Percentiles rank a stretch among this genome's conserved stretches.
These are phyloP conservation scores for Phaeotremella fagi DNA, from an alignment of 768 basidiomycete species.

Conservation along the genomic window DNA sequence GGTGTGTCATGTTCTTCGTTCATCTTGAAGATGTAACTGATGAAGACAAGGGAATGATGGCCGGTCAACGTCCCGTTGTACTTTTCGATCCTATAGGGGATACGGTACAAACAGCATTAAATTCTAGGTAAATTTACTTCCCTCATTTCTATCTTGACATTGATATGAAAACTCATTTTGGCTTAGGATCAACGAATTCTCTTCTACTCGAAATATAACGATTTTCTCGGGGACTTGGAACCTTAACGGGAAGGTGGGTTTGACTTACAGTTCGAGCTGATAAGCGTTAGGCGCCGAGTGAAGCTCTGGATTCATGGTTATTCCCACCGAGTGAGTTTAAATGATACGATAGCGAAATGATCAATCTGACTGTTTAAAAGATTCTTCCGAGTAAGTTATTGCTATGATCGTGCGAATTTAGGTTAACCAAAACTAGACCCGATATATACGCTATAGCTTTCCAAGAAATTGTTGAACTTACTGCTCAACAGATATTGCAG, in stretches of 20 bases:
- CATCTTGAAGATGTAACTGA: no score
- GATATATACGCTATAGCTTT: constrained; percentile 88
- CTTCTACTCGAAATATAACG: constrained; percentile 63
- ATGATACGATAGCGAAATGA: neutral
- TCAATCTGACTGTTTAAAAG: constrained; percentile 17
- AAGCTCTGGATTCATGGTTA: constrained; percentile 84
- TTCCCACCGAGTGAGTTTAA: constrained; percentile 72
- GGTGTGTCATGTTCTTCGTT: no score
- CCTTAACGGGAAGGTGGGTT: constrained; percentile 74
- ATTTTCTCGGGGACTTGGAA: constrained; percentile 95
- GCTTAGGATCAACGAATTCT: constrained; percentile 77
- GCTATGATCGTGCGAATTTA: constrained; percentile 1
- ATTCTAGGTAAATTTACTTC: constrained; percentile 56
- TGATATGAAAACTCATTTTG: neutral
- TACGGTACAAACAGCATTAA: constrained; percentile 66
- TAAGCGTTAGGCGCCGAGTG: constrained; percentile 57
- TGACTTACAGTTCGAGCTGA: neutral
- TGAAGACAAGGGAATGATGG: constrained; percentile 96
- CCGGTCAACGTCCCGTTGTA: constrained; percentile 75
- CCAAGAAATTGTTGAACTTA: constrained; percentile 95
- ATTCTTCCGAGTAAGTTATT: constrained; percentile 55
- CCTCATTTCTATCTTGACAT: neutral
- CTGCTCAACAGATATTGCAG: constrained; percentile 95
- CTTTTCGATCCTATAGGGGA: constrained; percentile 94
- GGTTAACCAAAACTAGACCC: constrained; percentile 54